Conservation (phyloP, 192 early-diverging fungal species). For the Jimgerdemannia flammicorona region DNA sequence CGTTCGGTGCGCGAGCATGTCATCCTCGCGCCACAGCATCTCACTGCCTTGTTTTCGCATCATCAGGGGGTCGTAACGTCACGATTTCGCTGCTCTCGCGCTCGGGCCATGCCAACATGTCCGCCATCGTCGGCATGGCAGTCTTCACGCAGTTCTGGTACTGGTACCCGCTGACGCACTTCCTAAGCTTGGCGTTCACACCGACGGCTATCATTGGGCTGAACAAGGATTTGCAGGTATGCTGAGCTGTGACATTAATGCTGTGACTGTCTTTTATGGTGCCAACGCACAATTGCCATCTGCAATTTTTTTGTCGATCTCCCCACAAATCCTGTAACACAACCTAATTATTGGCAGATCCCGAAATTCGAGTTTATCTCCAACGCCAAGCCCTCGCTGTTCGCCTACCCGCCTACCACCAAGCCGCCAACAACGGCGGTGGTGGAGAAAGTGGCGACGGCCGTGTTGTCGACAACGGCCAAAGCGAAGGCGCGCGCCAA, state of each 20-base stretch:
- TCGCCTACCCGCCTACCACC: constrained; percentile 87
- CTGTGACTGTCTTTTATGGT: neutral
- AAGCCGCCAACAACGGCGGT: constrained; percentile 77
- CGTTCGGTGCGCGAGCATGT: too few species aligned
- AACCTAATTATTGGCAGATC: constrained; percentile 30
- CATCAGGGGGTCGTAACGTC: constrained; percentile 87
- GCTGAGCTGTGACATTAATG: neutral
- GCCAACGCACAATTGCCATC: too few species aligned
- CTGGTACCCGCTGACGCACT: constrained; percentile 98
- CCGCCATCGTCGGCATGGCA: constrained; percentile 97
- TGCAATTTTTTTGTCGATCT: too few species aligned
- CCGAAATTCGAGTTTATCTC: constrained; percentile 85
- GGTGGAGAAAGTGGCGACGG: constrained; percentile 91
- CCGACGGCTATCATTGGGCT: constrained; percentile 96
- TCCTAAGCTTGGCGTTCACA: constrained; percentile 89
- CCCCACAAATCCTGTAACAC: too few species aligned
- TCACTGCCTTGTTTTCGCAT: too few species aligned
- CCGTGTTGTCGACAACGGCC: constrained; percentile 93
- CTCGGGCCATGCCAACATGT: constrained; percentile 88
- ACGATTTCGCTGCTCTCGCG: constrained; percentile 86
- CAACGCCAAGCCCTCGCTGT: constrained; percentile 84
- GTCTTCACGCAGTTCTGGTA: constrained; percentile 99
- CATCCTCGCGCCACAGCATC: too few species aligned
- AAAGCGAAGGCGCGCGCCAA: constrained; percentile 85
- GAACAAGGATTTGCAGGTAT: constrained; percentile 76